These are phyloP conservation scores for Pyrenula massariospora DNA, from an alignment of 495 filamentous ascomycete genomes.

Conservation along the genomic window DNA sequence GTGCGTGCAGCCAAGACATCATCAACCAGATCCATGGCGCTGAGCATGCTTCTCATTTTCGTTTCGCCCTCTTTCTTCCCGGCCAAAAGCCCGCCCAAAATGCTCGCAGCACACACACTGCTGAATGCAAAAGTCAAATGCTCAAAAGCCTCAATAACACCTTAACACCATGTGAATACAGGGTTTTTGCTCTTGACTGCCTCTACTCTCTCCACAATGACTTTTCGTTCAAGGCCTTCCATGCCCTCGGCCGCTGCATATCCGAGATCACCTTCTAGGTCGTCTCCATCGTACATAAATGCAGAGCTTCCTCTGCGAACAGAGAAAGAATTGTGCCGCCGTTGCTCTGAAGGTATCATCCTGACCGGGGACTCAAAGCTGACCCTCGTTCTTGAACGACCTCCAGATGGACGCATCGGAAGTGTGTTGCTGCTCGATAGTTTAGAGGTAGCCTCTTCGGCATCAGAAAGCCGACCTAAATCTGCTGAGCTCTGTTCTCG, in stretches of 20 bases:
- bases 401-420: slow-evolving; percentile 10
- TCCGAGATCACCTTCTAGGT: slow-evolving; percentile 82
- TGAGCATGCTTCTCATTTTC: no score
- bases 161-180: slow-evolving; percentile 94
- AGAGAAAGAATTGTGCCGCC: slow-evolving; percentile 31
- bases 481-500: slow-evolving; percentile 38
- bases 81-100: background rate
- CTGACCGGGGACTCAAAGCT: slow-evolving; percentile 9
- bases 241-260: slow-evolving; percentile 90
- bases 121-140: background rate
- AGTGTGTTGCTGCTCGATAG: slow-evolving; percentile 19
- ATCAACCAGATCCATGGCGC: no score
- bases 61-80: background rate
- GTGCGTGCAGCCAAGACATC: no score
- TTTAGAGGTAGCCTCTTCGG: slow-evolving; percentile 23
- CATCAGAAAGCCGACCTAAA: slow-evolving; percentile 21
- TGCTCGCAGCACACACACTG: background rate
- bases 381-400: slow-evolving; percentile 15
- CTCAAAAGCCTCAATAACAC: background rate
- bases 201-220: slow-evolving; percentile 93
- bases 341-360: slow-evolving; percentile 11
- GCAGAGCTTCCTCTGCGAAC: slow-evolving; percentile 16
- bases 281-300: slow-evolving; percentile 51
- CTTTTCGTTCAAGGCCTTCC: slow-evolving; percentile 79
- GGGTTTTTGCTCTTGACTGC: slow-evolving; percentile 91